phyloP scores from a whole-genome alignment of 108 stramenopile genomes.

The Bacterosira constricta region DNA sequence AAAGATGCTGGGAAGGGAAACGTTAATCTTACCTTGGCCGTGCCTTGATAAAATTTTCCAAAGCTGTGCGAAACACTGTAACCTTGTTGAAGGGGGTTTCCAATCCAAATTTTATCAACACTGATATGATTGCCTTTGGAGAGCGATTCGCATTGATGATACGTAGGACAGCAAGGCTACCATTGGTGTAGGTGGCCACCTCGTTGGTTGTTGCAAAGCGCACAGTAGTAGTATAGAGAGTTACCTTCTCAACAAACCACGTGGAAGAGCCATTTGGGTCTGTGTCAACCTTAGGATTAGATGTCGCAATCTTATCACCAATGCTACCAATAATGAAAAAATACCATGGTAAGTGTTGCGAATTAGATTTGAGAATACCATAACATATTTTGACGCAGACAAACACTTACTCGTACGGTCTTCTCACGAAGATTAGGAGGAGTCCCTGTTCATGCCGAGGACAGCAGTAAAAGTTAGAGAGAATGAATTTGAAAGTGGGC shows the following conservation, averaged over 20 bases:
- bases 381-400: not conserved
- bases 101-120: conserved; percentile 65
- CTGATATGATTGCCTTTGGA: conserved; percentile 53
- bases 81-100: conserved; percentile 55
- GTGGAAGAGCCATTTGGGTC: conserved; percentile 41
- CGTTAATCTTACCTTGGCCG: conserved; percentile 32
- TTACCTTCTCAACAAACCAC: conserved; percentile 75
- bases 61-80: conserved; percentile 54
- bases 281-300: conserved; percentile 40
- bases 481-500: not conserved
- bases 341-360: not conserved
- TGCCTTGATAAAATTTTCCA: conserved; percentile 73
- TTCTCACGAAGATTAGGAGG: conserved; percentile 58
- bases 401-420: conserved; percentile 60
- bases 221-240: conserved; percentile 71
- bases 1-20: not conserved
- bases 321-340: too few species aligned
- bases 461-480: not conserved
- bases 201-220: conserved; percentile 72
- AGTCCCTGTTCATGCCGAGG: conserved; percentile 36
- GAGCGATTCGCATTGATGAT: conserved; percentile 78
- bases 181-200: conserved; percentile 69
- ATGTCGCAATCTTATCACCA: conserved; percentile 47
- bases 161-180: conserved; percentile 55
- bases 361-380: too few species aligned